Base-by-base conservation (phyloP, 768 basidiomycete species). In the Austroboletus eburneus region DNA sequence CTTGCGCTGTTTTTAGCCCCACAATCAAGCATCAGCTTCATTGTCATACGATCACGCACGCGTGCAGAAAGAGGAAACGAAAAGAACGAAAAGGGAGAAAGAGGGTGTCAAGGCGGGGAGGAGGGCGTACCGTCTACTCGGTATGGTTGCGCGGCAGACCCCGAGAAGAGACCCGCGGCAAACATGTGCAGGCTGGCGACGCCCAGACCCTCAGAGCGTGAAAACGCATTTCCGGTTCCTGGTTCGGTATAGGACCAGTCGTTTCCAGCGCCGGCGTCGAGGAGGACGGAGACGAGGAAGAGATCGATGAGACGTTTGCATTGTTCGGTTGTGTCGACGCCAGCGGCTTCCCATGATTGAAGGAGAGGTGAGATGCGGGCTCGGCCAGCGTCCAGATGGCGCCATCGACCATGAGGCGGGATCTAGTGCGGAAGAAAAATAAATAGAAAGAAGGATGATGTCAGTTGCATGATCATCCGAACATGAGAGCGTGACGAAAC, bases 161-260 rank as follows among this genome's bases (percentile, higher is more conserved):
- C 75, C 13, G 88, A 91, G 69, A 98, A 98, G 39, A 92, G 65
- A 0, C 95, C 95, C 4, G 71, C 65, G 43, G 76, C 65, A 51
- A 96, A 98, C 91, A 97, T 96, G 61, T 88, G 82, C 35, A 91
- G 69, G 58, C 88, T 91, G 0, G 92, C 95, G 5, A 97, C 84
- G 1, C 85, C 95, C 6, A 99, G 69, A 0, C 95, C 95, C 61
- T 83, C 89, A 5, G 78, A 93, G 56, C 86, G 75, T 42, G 70
- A 61, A 64, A 81, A 91, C 0, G 64, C 70, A 46, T 71, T 58
- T 0, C 77, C 78, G 0, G 78, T 76, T 0, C 62, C 68, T 5
- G 73, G 63, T 47, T 94, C 92, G 7, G 68, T 72, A 65, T 86
- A 98, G 10, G 65, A 66, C 94, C 94, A 98, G 2, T 68, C 58